phyloP scores from a whole-genome alignment of 345 rosid species.

The Raphanus raphanistrum region DNA sequence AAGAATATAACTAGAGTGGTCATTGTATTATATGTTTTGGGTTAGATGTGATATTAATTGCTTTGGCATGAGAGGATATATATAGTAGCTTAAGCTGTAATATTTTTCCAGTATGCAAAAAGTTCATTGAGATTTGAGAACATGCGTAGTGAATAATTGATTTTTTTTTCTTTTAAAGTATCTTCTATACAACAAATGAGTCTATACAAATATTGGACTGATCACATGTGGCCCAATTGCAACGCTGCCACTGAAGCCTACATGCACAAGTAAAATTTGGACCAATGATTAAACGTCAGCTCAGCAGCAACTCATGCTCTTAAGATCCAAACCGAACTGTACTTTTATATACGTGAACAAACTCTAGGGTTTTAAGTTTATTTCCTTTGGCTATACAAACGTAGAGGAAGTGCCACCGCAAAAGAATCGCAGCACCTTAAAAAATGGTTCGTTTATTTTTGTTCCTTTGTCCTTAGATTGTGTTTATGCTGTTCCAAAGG shows the following conservation, averaged over 20 bases:
- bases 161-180: not conserved
- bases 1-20: conserved; percentile 31
- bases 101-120: not conserved
- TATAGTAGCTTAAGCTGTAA: conserved; percentile 31
- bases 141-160: no score
- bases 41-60: conserved; percentile 24
- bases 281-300: conserved; percentile 6
- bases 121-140: not conserved
- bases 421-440: conserved; percentile 17
- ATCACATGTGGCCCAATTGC: not conserved
- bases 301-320: not conserved
- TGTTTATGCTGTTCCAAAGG: not conserved
- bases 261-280: no score
- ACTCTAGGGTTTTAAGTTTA: conserved; percentile 23
- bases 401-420: conserved; percentile 11
- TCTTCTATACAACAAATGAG: not conserved
- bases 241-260: not conserved
- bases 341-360: not conserved
- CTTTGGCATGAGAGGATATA: conserved; percentile 22
- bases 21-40: conserved; percentile 23
- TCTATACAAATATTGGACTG: not conserved
- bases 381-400: not conserved
- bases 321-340: not conserved
- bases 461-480: not conserved
- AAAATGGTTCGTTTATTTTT: conserved; percentile 34